These are phyloP conservation scores for Venturia carpophila DNA, from an alignment of 2,329 filamentous ascomycete genomes.

Conservation along the genomic window DNA sequence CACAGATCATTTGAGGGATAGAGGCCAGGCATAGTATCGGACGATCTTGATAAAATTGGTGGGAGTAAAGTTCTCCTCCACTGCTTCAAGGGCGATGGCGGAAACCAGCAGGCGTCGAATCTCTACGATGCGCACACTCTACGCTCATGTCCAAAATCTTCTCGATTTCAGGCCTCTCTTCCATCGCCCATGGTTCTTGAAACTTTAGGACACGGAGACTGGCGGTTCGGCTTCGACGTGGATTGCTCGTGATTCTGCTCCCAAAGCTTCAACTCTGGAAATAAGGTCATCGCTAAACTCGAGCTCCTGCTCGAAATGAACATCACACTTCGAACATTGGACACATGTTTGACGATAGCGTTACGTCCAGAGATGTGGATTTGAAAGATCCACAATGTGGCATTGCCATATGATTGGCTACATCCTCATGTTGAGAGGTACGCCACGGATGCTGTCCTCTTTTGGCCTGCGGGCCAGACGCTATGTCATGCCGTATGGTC, in stretches of 20 bases:
- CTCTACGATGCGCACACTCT: not conserved
- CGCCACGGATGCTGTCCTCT: too few species aligned
- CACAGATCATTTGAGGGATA: too few species aligned
- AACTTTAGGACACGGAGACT: not conserved
- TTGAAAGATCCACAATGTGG: too few species aligned
- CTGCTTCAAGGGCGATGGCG: not conserved
- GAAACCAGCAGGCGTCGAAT: not conserved
- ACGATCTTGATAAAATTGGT: not conserved
- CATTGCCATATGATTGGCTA: too few species aligned
- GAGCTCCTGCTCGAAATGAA: not conserved
- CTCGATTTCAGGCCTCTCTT: not conserved
- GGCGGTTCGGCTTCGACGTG: not conserved
- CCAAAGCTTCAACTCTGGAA: not conserved
- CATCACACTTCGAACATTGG: not conserved
- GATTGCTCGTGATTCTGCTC: not conserved
- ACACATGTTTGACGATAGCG: not conserved
- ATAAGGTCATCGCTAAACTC: not conserved
- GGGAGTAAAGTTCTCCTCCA: not conserved
- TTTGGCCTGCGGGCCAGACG: too few species aligned
- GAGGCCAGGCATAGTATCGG: too few species aligned
- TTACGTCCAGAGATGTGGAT: too few species aligned
- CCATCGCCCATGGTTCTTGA: not conserved
- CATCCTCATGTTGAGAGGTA: too few species aligned
- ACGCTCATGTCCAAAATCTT: not conserved
- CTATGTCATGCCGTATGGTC: too few species aligned